A percentile compares a stretch with the other conserved stretches of the same genome.
These are phyloP conservation scores for Groenewaldozyma tartarivorans DNA, from an alignment of 805 yeast genomes.

Conservation along the genomic window DNA sequence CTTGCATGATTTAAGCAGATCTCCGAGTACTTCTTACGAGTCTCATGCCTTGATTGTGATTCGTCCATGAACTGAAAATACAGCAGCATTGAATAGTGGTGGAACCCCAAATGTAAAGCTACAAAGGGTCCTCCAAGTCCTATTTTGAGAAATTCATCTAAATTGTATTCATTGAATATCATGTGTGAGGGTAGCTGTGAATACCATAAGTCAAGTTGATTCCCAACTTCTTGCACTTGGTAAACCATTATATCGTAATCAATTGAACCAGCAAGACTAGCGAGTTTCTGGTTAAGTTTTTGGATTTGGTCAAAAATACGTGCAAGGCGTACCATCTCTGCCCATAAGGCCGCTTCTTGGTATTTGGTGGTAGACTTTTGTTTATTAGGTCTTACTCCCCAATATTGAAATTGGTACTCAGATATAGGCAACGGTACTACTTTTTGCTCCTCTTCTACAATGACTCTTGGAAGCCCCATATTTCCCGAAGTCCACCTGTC, in stretches of 20 bases:
- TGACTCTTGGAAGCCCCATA: slow-evolving; percentile 4
- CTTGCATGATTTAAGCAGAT: slow-evolving; percentile 4
- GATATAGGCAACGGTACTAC: slow-evolving; percentile 1
- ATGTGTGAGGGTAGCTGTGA: slow-evolving; percentile 1
- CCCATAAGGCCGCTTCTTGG: slow-evolving; percentile 4
- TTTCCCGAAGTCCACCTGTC: slow-evolving; percentile 7
- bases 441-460: neutral
- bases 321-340: slow-evolving; percentile 6
- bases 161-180: slow-evolving; percentile 4
- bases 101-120: slow-evolving; percentile 7
- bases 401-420: slow-evolving; percentile 4
- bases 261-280: neutral
- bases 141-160: neutral
- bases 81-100: slow-evolving; percentile 4
- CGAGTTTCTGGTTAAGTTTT: slow-evolving; percentile 3
- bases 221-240: neutral
- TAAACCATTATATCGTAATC: slow-evolving; percentile 1
- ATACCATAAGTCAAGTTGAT: slow-evolving; percentile 3
- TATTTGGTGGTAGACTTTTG: neutral
- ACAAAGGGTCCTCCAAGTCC: slow-evolving; percentile 8
- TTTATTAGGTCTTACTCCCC: neutral
- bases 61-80: slow-evolving; percentile 9
- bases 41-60: slow-evolving; percentile 1
- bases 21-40: slow-evolving; percentile 3
- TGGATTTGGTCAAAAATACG: slow-evolving; percentile 6